phyloP scores from a whole-genome alignment of 352 stramenopile species.

The Nothophytophthora sp. region DNA sequence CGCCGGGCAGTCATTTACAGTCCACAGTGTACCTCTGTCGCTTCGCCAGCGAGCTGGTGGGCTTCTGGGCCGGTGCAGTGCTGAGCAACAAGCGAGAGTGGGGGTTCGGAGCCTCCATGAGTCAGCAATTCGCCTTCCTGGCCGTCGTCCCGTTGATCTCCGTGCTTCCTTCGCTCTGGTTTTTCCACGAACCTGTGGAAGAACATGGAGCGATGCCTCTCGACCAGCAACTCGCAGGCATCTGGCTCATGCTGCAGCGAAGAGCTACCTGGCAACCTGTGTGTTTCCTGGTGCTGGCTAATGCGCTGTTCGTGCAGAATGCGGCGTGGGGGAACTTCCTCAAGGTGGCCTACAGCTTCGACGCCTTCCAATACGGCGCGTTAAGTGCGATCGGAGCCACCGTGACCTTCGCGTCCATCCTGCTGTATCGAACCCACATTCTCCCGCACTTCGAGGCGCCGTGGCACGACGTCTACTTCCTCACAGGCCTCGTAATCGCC shows the following conservation, averaged over 20 bases:
- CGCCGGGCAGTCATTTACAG: slow-evolving; percentile 45
- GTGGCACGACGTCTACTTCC: slow-evolving; percentile 68
- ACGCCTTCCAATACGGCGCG: slow-evolving; percentile 79
- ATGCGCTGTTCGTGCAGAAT: slow-evolving; percentile 71
- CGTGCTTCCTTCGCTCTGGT: slow-evolving; percentile 55
- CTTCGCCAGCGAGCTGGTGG: slow-evolving; percentile 77
- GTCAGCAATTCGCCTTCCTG: slow-evolving; percentile 62
- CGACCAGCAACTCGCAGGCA: slow-evolving; percentile 32
- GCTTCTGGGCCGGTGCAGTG: slow-evolving; percentile 66
- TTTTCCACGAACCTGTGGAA: slow-evolving; percentile 52
- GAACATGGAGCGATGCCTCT: slow-evolving; percentile 27
- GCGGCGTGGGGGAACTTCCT: slow-evolving; percentile 83
- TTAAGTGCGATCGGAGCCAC: slow-evolving; percentile 65
- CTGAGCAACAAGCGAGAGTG: slow-evolving; percentile 61
- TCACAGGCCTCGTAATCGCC: slow-evolving; percentile 57
- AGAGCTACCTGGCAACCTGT: slow-evolving; percentile 79
- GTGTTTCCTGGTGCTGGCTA: slow-evolving; percentile 66
- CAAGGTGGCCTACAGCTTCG: slow-evolving; percentile 66
- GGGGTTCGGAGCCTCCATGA: slow-evolving; percentile 61
- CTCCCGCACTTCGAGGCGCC: slow-evolving; percentile 37
- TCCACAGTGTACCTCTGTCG: slow-evolving; percentile 78
- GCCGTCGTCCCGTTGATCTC: slow-evolving; percentile 57
- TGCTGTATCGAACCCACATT: slow-evolving; percentile 56
- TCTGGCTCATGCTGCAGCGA: slow-evolving; percentile 68
- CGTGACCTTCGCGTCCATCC: slow-evolving; percentile 65